Evolutionary conservation across 192 early-diverging fungal species (phyloP), one percentile per base, ranked within the genome.

Genomic region (Gorgonomyces haynaldii): DNA sequence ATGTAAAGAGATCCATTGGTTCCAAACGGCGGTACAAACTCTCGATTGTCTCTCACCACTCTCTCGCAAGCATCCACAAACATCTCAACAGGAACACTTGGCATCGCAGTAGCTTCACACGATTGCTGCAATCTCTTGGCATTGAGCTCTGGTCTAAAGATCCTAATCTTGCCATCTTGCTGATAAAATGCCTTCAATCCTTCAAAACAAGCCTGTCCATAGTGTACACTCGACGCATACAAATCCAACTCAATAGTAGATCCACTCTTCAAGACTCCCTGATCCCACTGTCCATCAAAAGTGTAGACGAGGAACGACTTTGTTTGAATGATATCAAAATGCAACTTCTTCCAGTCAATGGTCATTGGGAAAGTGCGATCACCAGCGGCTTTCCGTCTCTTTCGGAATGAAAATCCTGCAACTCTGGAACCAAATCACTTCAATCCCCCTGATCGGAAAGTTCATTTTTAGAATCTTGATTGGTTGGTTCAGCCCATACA

Each of bases 141-240:
- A 55, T 86, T 86, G 22, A 67, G 61, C 9, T 81, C 62, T 16
- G 82, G 82, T 20, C 84, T 69, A 65, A 86, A 86, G 42, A 84
- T 65, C 32, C 81, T 71, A 44, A 84, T 57, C 42, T 74, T 74
- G 21, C 76, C 80, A 42, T 84, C 72, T 31, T 69, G 66, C 66
- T 72, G 67, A 8, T 78, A 56, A 68, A 81, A 86, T 0, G 84
- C 82, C 53, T 86, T 86, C 50, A 86, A 55, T n/a, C 84, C 84
- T 65, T 86, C 84, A 54, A 86, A 86, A 52, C 79, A 82, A 26
- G 63, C 41, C 65, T 86, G 84, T 20, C 84, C 84, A 57, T 86
- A 86, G 59, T 86, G 75, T 15, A 83, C 51, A 23, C 60, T 78
- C 22, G 82, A 74, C 5, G 79, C 65, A 27, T 28, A 53, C 22